Base-by-base conservation (phyloP, 2,329 filamentous ascomycete genomes). In the Penicillium sp. region DNA sequence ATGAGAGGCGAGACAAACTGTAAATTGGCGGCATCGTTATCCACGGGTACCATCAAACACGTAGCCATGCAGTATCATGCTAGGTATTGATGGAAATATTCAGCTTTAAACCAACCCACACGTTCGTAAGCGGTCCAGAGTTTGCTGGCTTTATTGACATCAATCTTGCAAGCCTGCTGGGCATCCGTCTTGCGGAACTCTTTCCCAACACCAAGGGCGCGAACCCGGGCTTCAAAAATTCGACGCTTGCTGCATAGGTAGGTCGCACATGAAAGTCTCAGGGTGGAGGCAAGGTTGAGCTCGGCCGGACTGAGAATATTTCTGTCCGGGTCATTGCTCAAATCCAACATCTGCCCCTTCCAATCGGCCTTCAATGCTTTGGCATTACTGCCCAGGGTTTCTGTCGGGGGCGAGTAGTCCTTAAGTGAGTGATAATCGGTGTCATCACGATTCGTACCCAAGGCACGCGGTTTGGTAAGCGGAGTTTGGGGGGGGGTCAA, bases 71-170 rank as follows among this genome's bases (percentile, higher is more conserved):
- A 11, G 51, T 14, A 59, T 71, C 60, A 69, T 52, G 58, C 65
- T 52, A 69, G 63, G 60, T 75, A 78, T 57, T 79, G 69, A 55
- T 73, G 66, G 59, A 84, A 82, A 68, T 77, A 75, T 42, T 78
- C 72, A 10, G 73, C 74, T 40, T 88, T 80, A 60, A 96, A 85
- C 90, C 91, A 96, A 64, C 88, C 89, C 36, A 94, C 89, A 65
- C 86, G 88, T 47, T 96, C 89, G 69, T 90, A 97, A 6, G 91
- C 91, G 36, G 86, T 87, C 89, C 91, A 96, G 44, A 97, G 80
- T 73, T 93, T 93, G 62, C 90, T 95, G 3, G 92, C 91, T 79
- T 97, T 97, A 80, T 97, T 97, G 72, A 97, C 93, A 67, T 97
- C 93, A 61, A 97, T 96, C 79, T 95, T 95, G 82, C 91, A 96